Conservation (phyloP, 306 rosid species). For the Crotalaria pallida region DNA sequence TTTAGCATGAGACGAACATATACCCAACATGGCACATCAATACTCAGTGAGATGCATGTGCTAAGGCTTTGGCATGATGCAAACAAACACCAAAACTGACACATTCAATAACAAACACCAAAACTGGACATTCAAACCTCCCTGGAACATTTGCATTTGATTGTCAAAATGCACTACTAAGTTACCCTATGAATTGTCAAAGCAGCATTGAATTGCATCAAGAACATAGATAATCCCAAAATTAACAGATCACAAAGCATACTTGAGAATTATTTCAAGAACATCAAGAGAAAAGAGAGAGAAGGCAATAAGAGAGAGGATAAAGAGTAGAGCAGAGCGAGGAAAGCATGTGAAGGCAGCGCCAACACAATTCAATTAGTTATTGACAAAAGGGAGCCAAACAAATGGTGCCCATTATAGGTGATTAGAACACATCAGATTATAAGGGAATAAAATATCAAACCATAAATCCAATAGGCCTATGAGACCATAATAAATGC, state of each 20-base stretch:
- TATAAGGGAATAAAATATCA: background rate
- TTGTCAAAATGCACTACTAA: background rate
- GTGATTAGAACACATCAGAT: background rate
- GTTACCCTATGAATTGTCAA: background rate
- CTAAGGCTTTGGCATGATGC: background rate
- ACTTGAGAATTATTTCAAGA: background rate
- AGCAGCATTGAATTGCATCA: background rate
- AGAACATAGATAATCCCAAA: background rate
- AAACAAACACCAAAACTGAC: background rate
- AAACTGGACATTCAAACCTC: too few relatives aligned
- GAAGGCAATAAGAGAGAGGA: background rate
- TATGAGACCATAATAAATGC: background rate
- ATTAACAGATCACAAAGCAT: background rate
- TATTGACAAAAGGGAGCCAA: background rate
- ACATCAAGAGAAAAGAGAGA: background rate
- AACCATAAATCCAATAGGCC: background rate
- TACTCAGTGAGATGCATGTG: background rate
- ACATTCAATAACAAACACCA: background rate
- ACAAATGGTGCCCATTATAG: background rate
- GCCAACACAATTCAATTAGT: background rate
- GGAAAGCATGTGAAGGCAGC: background rate
- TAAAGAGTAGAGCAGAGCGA: background rate
- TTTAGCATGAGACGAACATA: constrained; percentile 1
- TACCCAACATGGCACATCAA: background rate
- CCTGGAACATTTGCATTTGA: background rate